Percentiles rank a stretch among this genome's conserved stretches.
Conservation (phyloP, 306 rosid species). For the Macrotyloma uniflorum region DNA sequence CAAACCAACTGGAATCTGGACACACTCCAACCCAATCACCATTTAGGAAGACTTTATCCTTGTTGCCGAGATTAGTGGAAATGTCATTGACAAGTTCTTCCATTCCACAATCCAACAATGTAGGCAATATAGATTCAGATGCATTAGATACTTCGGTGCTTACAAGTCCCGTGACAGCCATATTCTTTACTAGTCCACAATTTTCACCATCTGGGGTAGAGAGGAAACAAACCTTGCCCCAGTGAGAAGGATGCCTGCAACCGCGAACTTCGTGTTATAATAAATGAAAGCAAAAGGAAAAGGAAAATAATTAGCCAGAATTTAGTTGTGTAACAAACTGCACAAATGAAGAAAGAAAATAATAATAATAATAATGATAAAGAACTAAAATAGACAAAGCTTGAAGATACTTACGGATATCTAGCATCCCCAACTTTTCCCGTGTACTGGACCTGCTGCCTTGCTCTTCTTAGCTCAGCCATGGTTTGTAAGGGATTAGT, state of each 20-base stretch:
- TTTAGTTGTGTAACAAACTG: neutral
- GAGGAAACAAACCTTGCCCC: slow-evolving; percentile 97
- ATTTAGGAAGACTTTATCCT: slow-evolving; percentile 71
- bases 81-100: slow-evolving; percentile 75
- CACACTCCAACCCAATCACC: slow-evolving; percentile 97
- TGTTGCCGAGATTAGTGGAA: slow-evolving; percentile 56
- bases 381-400: slow-evolving; percentile 18
- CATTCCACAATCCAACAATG: slow-evolving; percentile 71
- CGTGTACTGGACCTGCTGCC: slow-evolving; percentile 92
- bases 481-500: slow-evolving; percentile 90
- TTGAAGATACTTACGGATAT: slow-evolving; percentile 83
- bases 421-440: slow-evolving; percentile 99
- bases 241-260: slow-evolving; percentile 98
- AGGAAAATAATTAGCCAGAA: neutral
- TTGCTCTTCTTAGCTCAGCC: slow-evolving; percentile 87
- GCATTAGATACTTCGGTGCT: slow-evolving; percentile 50
- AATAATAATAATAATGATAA: neutral
- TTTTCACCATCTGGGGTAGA: slow-evolving; percentile 99
- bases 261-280: slow-evolving; percentile 39
- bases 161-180: slow-evolving; percentile 85
- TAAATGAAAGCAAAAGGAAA: neutral
- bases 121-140: slow-evolving; percentile 49
- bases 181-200: slow-evolving; percentile 94
- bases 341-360: neutral
- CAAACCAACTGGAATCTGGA: slow-evolving; percentile 67